Evolutionary conservation across 2,329 filamentous ascomycete genomes (phyloP).

Genomic region (Penicillium paneum): DNA sequence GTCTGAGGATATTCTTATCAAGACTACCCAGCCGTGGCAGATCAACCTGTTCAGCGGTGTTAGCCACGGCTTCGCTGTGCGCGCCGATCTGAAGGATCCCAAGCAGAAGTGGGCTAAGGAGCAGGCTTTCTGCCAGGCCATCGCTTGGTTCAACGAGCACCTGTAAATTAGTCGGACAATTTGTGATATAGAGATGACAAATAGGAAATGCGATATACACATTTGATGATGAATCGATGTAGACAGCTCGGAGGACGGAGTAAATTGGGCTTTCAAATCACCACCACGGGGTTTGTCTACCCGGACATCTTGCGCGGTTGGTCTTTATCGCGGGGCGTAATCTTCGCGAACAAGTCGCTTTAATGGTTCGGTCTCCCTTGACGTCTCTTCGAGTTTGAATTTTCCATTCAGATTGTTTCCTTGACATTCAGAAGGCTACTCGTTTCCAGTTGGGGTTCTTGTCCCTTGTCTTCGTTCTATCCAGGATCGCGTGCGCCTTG

Average conservation of each 20-base stretch:
- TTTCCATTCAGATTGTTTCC: not conserved
- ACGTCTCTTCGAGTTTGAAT: not conserved
- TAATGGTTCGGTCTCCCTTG: not conserved
- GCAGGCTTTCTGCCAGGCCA: conserved; percentile 73
- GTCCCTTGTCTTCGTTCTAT: not conserved
- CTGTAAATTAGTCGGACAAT: conserved; percentile 34
- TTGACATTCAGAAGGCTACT: not conserved
- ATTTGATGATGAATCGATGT: not conserved
- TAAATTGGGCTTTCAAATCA: not conserved
- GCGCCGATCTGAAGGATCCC: conserved; percentile 59
- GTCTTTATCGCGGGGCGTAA: conserved; percentile 2
- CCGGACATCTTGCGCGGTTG: conserved; percentile 1
- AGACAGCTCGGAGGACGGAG: not conserved
- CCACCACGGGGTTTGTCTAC: too few species aligned
- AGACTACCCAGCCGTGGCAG: conserved; percentile 64
- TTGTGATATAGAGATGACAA: not conserved
- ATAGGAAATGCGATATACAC: not conserved
- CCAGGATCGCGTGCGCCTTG: conserved; percentile 17
- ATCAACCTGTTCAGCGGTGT: conserved; percentile 72
- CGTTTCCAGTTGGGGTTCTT: not conserved
- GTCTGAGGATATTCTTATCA: conserved; percentile 61
- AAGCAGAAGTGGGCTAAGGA: conserved; percentile 69
- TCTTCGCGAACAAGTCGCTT: conserved; percentile 1
- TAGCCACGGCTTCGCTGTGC: conserved; percentile 71
- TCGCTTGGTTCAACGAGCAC: conserved; percentile 70